phyloP scores from a whole-genome alignment of 148 eudicot genomes.

The Silene uniflora region DNA sequence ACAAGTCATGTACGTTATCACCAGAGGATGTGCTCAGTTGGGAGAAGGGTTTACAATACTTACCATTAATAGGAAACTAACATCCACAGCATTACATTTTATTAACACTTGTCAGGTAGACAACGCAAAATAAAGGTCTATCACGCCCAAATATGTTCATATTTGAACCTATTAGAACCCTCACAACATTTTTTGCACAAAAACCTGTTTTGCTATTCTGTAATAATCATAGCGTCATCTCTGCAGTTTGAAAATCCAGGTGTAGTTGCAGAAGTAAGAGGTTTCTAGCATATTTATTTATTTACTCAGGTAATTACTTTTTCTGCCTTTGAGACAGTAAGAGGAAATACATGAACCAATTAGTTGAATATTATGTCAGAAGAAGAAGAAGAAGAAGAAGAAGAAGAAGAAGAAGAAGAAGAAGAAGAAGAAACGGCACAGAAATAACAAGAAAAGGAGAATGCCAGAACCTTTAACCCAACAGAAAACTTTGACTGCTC shows the following conservation, averaged over 20 bases:
- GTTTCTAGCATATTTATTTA: background rate
- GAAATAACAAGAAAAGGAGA: background rate
- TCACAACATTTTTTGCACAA: background rate
- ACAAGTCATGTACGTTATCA: background rate
- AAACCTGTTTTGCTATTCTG: background rate
- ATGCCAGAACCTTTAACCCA: constrained; percentile 64
- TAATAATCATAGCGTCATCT: background rate
- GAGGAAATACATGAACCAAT: background rate
- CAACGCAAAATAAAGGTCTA: background rate
- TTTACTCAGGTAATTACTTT: background rate
- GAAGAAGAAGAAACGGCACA: constrained; percentile 8
- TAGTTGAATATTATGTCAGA: background rate
- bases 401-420: too few relatives aligned
- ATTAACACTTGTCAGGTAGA: background rate
- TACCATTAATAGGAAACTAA: background rate
- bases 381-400: too few relatives aligned
- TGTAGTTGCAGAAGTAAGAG: background rate
- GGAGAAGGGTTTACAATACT: background rate
- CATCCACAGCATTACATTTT: background rate
- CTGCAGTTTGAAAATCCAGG: background rate
- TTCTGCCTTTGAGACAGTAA: background rate
- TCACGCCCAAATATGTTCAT: constrained; percentile 1
- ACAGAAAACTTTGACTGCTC: constrained; percentile 62
- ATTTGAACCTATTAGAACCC: background rate
- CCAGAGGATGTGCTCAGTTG: background rate